These are phyloP conservation scores for Exophiala sp. DNA, from an alignment of 2,329 filamentous ascomycete species.

Conservation along the genomic window DNA sequence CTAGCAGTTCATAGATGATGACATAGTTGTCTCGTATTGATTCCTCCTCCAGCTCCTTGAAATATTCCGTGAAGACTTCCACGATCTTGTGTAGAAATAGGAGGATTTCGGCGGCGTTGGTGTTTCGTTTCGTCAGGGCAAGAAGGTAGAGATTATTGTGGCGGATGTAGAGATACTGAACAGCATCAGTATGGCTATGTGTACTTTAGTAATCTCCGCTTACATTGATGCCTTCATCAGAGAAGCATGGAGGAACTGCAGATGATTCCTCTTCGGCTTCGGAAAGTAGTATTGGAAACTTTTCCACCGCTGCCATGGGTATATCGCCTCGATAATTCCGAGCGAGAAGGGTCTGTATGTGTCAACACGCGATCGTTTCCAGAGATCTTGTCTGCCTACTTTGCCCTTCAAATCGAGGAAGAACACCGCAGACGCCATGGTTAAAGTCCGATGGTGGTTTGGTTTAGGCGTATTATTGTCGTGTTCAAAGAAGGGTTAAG, in stretches of 20 bases:
- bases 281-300: conserved; percentile 91
- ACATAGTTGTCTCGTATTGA: conserved; percentile 99
- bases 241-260: conserved; percentile 95
- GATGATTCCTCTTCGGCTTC: conserved; percentile 99
- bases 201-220: conserved; percentile 35
- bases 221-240: conserved; percentile 96
- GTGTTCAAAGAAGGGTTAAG: not conserved
- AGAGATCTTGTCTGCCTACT: conserved; percentile 48
- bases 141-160: conserved; percentile 99
- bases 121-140: conserved; percentile 96
- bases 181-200: conserved; percentile 1
- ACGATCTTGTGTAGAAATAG: conserved; percentile 98
- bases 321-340: conserved; percentile 98
- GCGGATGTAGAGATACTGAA: conserved; percentile 93
- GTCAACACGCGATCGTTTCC: conserved; percentile 6
- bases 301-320: conserved; percentile 98
- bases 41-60: conserved; percentile 98
- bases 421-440: conserved; percentile 96
- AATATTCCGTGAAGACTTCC: conserved; percentile 99
- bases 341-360: conserved; percentile 81
- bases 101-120: conserved; percentile 96
- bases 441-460: conserved; percentile 24
- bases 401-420: conserved; percentile 99
- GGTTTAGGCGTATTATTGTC: not conserved
- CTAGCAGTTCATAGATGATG: conserved; percentile 95